A percentile compares a stretch with the other conserved stretches of the same genome.
These are phyloP conservation scores for Cryptomeria japonica DNA, from an alignment of 75 land plant species.

Conservation along the genomic window DNA sequence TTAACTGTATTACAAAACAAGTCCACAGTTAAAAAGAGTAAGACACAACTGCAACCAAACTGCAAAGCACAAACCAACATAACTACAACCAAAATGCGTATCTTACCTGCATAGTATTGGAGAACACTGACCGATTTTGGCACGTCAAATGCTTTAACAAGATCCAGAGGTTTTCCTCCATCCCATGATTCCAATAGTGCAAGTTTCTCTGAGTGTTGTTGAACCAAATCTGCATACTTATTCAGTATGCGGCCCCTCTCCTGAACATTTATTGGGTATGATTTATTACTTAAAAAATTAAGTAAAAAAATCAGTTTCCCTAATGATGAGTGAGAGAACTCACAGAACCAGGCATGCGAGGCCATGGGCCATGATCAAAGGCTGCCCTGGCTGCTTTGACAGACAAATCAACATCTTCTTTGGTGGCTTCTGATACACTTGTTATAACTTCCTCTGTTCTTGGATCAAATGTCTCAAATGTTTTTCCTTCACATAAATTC, in stretches of 20 bases:
- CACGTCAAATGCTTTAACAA: slow-evolving; percentile 43
- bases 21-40: too few species aligned
- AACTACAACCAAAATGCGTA: too few species aligned
- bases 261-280: slow-evolving; percentile 17
- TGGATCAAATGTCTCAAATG: slow-evolving; percentile 31
- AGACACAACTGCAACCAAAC: too few species aligned
- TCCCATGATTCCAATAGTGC: slow-evolving; percentile 68
- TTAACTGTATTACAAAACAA: too few species aligned
- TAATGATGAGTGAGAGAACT: too few species aligned
- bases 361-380: slow-evolving; percentile 21
- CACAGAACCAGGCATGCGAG: too few species aligned
- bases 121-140: slow-evolving; percentile 22
- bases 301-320: too few species aligned
- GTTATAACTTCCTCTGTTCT: slow-evolving; percentile 30
- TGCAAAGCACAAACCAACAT: too few species aligned
- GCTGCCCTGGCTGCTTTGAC: slow-evolving; percentile 22
- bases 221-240: slow-evolving; percentile 73
- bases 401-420: slow-evolving; percentile 29
- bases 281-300: too few species aligned
- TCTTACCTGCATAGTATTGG: slow-evolving; percentile 57
- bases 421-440: slow-evolving; percentile 22
- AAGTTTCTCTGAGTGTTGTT: slow-evolving; percentile 64
- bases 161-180: slow-evolving; percentile 51
- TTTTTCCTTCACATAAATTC: slow-evolving; percentile 12
- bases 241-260: slow-evolving; percentile 60